phyloP scores from a whole-genome alignment of 2,329 filamentous ascomycete genomes.

The Penicillium paneum region DNA sequence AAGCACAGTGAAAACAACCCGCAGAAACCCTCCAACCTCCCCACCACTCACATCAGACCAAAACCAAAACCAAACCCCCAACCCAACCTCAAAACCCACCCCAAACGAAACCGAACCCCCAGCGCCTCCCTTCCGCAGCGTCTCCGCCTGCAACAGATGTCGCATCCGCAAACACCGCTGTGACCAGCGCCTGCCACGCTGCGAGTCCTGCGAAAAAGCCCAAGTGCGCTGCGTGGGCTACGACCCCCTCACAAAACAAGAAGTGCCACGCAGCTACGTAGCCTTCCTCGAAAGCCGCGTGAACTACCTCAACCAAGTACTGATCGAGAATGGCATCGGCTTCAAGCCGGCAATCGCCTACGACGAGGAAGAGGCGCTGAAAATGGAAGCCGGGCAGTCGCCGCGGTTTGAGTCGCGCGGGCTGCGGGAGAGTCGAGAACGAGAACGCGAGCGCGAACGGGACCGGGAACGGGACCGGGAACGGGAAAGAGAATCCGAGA shows the following conservation, averaged over 20 bases:
- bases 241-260: conserved; percentile 85
- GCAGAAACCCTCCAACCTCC: neutral
- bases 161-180: conserved; percentile 81
- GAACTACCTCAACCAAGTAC: conserved; percentile 68
- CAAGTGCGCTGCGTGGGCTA: conserved; percentile 79
- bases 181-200: conserved; percentile 79
- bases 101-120: neutral
- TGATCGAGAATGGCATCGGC: conserved; percentile 61
- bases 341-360: conserved; percentile 65
- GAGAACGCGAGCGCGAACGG: too few relatives aligned
- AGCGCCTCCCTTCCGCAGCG: conserved; percentile 60
- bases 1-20: neutral
- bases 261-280: conserved; percentile 79
- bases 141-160: conserved; percentile 82
- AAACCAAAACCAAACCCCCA: neutral
- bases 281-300: conserved; percentile 80
- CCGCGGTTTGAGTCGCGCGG: neutral
- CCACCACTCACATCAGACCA: neutral
- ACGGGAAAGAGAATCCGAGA: too few relatives aligned
- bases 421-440: neutral
- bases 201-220: conserved; percentile 81
- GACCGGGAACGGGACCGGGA: too few relatives aligned
- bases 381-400: neutral
- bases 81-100: neutral
- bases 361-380: conserved; percentile 43